Evolutionary conservation across 371 early-diverging fungal species (phyloP), one percentile per base, ranked within the genome.

Genomic region (Mucor ambiguus): DNA sequence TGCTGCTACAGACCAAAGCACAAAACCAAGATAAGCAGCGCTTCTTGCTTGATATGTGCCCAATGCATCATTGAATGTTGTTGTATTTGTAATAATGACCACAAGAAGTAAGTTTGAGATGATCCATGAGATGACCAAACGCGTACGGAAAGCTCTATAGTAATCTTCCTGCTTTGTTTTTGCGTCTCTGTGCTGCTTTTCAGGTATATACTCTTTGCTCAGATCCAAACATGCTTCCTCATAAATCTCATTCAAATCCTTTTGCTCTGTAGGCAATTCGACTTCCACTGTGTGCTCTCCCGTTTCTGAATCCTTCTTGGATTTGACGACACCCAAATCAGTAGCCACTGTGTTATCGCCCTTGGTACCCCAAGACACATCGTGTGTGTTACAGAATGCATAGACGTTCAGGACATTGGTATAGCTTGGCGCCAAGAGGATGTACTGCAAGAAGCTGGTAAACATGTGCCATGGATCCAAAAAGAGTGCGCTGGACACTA

Each of bases 311-410:
- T 78, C 79, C 54, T 75, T 78, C 57, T 74, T 73, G 16, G 74
- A 37, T 35, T 80, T 75, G 59, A 78, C 79, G 28, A 81, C 75
- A 73, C 82, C 80, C 35, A 84, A 58, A 68, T 79, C 80, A 0
- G 78, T 80, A 26, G 76, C 71, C 11, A 81, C 68, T 30, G 70
- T 73, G 63, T 83, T 78, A 57, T 92, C 93, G 58, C 95, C 96
- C 79, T 96, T 96, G 33, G 97, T 96, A 26, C 97, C 98, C 98
- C 98, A 97, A 8, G 81, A 89, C 61, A 97, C 95, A 73, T 98
- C 98, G 73, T 93, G 93, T 2, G 91, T 92, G 77, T 95, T 94
- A 72, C 95, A 94, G 78, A 93, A 97, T 0, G 97, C 96, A 64
- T 96, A 98, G 6, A 95, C 93, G 81, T 88, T 96, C 59, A 97